Conservation (phyloP, 2,329 filamentous ascomycete genomes). For the Cladophialophora yegresii region DNA sequence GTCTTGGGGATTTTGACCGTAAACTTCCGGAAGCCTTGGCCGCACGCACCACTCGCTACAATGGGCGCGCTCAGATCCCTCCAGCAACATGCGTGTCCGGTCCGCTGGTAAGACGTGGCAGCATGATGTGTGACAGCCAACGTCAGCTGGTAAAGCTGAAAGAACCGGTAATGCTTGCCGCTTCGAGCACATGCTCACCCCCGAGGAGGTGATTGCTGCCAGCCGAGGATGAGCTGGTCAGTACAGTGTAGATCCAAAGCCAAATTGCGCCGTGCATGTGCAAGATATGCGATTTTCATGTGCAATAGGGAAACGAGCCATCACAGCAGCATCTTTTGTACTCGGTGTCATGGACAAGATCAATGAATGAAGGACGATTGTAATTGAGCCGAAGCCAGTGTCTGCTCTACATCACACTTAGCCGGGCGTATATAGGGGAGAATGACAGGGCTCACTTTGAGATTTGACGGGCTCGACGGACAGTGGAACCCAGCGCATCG, state of each 20-base stretch:
- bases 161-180: neutral
- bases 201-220: neutral
- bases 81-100: neutral
- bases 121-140: neutral
- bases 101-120: neutral
- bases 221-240: neutral
- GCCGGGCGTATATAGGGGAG: neutral
- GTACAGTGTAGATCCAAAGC: neutral
- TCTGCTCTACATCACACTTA: neutral
- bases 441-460: neutral
- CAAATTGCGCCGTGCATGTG: neutral
- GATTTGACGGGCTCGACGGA: neutral
- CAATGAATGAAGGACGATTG: neutral
- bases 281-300: neutral
- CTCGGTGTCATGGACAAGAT: neutral
- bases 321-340: neutral
- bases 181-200: neutral
- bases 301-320: neutral
- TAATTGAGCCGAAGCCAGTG: neutral
- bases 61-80: neutral
- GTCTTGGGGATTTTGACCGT: neutral
- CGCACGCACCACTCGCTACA: neutral
- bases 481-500: too few species aligned
- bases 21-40: neutral
- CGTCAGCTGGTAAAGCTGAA: neutral